Evolutionary conservation across 495 filamentous ascomycete species (phyloP), one percentile per base, ranked within the genome.

Genomic region (Poronia punctata): DNA sequence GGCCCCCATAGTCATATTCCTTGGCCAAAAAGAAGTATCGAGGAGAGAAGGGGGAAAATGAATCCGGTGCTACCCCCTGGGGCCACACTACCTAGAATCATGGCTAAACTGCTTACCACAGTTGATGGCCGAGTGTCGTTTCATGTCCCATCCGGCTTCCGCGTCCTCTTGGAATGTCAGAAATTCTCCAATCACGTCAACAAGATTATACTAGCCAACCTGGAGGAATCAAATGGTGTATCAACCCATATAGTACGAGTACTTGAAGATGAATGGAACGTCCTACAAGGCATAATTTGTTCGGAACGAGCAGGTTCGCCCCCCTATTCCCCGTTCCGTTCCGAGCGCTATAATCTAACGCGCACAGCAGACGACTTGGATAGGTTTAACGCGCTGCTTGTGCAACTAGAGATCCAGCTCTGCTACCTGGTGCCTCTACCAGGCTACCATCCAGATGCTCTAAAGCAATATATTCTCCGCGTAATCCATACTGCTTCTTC

Each of bases 341-440:
- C n/a, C n/a, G n/a, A n/a, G n/a, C n/a, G n/a, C n/a, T n/a, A n/a
- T n/a, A n/a, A n/a, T n/a, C n/a, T n/a, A n/a, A n/a, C n/a, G n/a
- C n/a, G n/a, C n/a, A 20, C 19, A 32, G 8, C 10, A 48, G 48
- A 52, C 54, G 65, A 68, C 25, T 45, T 67, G 3, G 65, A 65
- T 48, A 42, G 54, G 16, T 61, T 70, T 40, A 66, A 59, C 35
- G 53, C 63, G 6, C 40, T 68, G 5, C 58, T 65, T 0, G 61
- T 65, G 7, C 56, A 54, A 19, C 57, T 70, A 6, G 66, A 70
- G 8, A 66, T 70, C 34, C 66, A 70, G 34, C 53, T 52, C 9
- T 70, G 61, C 53, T 70, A 70, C 53, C 54, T 70, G 41, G 63
- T 68, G 46, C 64, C 65, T 19, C 46, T 58, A 1, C 58, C 62